Evolutionary conservation across 257 asterid genomes (phyloP), one percentile per base, ranked within the genome.

Genomic region (Cordia subcordata): DNA sequence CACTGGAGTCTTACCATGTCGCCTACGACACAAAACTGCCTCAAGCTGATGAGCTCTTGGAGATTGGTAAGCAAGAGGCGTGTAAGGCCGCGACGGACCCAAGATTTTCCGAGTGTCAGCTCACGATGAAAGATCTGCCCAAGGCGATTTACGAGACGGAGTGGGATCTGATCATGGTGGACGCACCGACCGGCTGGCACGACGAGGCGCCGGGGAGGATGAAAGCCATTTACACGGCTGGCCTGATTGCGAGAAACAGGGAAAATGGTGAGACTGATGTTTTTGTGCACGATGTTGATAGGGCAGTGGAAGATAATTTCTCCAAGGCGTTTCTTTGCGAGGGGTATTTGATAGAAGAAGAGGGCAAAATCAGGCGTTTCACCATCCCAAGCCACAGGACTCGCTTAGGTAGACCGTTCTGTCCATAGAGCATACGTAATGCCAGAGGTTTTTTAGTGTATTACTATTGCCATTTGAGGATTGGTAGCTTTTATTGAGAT

Each of bases 101-200:
- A 18, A 81, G 98, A 78, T 57, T 67, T n/a, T 87, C 96, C 0
- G 72, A 87, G 58, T 90, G 98, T 17, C 78, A 59, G 13, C 84
- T 90, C 0, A 74, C 91, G 3, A 53, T 90, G 1, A 81, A 82
- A 46, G 85, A 80, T 0, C 62, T 90, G 40, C 95, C 96, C 0
- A 66, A 55, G 32, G 83, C 79, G 39, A 69, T 87, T 0, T 87
- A 85, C 50, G 96, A 90, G 6, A 59, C 75, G 0, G 95, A 87
- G 8, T 90, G 96, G 98, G 98, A 90, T 58, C 3, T 90, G 63
- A 81, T 90, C 67, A 90, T 90, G 96, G 95, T 90, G 55, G 98
- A 90, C 38, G 98, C 98, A 5, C 96, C 98, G 0, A 87, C 95
- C 0, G 95, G 98, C 10, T 87, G 84, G 72, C 80, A 76, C 18